Evolutionary conservation across 106 monocot genomes (phyloP).

Genomic region (Platanthera zijinensis): DNA sequence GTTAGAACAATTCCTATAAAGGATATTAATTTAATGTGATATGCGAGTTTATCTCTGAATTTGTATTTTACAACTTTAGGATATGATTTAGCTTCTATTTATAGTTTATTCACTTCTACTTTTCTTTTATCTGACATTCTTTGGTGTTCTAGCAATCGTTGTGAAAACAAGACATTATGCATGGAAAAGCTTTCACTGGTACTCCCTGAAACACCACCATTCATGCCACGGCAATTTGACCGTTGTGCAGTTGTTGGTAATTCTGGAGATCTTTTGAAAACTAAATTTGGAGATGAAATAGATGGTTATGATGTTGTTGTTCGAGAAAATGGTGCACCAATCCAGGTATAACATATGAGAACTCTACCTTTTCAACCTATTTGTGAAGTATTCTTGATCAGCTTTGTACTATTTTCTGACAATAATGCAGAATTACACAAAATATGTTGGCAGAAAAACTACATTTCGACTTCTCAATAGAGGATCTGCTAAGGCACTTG

Average conservation of each 20-base stretch:
- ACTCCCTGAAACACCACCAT: slow-evolving; percentile 79
- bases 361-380: background rate
- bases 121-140: background rate
- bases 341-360: slow-evolving; percentile 39
- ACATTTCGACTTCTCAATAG: slow-evolving; percentile 97
- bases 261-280: slow-evolving; percentile 98
- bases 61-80: background rate
- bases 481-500: slow-evolving; percentile 99
- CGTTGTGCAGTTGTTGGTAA: slow-evolving; percentile 97
- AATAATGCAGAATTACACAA: slow-evolving; percentile 67
- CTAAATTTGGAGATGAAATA: slow-evolving; percentile 91
- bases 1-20: background rate
- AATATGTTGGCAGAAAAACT: slow-evolving; percentile 81
- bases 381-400: background rate
- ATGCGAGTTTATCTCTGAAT: background rate
- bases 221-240: slow-evolving; percentile 68
- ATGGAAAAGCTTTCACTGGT: slow-evolving; percentile 86
- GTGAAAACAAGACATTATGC: slow-evolving; percentile 77
- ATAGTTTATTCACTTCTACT: background rate
- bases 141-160: slow-evolving; percentile 45
- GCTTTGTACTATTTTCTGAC: slow-evolving; percentile 6
- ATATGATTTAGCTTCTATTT: background rate
- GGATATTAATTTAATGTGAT: background rate
- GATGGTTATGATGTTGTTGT: slow-evolving; percentile 94
- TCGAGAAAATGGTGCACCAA: slow-evolving; percentile 97